Conservation (phyloP, 805 yeast genomes). For the Candida oleophila region DNA sequence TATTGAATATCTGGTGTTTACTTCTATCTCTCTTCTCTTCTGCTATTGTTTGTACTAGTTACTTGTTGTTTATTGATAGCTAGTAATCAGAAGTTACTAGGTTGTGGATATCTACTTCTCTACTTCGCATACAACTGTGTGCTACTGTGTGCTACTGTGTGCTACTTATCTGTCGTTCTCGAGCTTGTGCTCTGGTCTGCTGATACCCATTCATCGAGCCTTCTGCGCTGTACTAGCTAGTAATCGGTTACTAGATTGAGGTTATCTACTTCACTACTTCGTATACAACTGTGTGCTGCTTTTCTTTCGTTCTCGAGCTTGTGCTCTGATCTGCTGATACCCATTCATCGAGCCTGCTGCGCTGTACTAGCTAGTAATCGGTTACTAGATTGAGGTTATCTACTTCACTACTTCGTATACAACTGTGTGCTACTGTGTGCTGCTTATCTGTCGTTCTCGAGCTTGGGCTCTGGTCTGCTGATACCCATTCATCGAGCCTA, state of each 20-base stretch:
- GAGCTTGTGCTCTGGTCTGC: background rate
- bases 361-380: slow-evolving; percentile 3
- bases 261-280: background rate
- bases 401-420: background rate
- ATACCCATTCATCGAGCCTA: slow-evolving; percentile 4
- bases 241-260: too few relatives aligned
- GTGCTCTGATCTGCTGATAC: background rate
- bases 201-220: background rate
- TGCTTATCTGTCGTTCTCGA: background rate
- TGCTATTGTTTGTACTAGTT: background rate
- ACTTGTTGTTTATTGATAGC: slow-evolving; percentile 8
- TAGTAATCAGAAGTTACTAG: too few relatives aligned
- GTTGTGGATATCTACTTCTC: background rate
- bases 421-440: background rate
- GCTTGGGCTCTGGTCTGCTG: background rate
- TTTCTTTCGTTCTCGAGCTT: background rate
- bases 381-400: too few relatives aligned
- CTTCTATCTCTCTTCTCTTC: too few relatives aligned
- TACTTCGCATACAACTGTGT: background rate
- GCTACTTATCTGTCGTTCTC: background rate
- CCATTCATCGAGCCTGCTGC: slow-evolving; percentile 8
- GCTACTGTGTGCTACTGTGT: background rate
- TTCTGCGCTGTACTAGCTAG: slow-evolving; percentile 9
- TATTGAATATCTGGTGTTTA: too few relatives aligned
- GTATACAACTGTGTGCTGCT: background rate